Base-by-base conservation (phyloP, 805 yeast genomes). In the Ogataea neopini region DNA sequence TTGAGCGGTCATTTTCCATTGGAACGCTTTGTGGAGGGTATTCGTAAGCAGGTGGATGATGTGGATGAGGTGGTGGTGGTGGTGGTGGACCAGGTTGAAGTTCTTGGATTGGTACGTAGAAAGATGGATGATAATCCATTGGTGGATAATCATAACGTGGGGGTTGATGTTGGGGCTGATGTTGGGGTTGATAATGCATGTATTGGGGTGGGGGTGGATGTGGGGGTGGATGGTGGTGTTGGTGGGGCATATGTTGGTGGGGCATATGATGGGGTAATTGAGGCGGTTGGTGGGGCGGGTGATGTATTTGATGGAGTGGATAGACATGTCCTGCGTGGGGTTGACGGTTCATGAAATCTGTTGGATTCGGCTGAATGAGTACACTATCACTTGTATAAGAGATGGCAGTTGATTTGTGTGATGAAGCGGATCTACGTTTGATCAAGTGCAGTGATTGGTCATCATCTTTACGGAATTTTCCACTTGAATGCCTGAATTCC, bases 401-500 rank as follows among this genome's bases (percentile, higher is more conserved):
- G 8, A 47, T 35, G 4, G 48, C 18, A 20, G 36, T 39, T 13
- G 50, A 34, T 15, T 51, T 51, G 23, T 50, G 44, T 19, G 68
- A 70, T 36, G 75, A 65, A 35, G 72, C 69, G 28, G 77, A 72
- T 40, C 83, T 63, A 54, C 84, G 61, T 56, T 75, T 76, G 45
- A 79, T 79, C 49, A 69, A 67, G 23, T 69, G 67, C 40, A 79
- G 61, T 4, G 74, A 64, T 22, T 61, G 61, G 52, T 74, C 76
- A 60, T 76, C 80, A 46, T 72, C 75, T 52, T 72, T 75, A 44
- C 68, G 67, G 57, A 79, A 79, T 50, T 70, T 73, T 3, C 81
- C 82, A 36, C 72, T 63, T 39, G 73, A 65, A 52, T 79, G 84
- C 50, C 78, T 75, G 62, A 79, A 79, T 57, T 79, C 83, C 83